These are phyloP conservation scores for Halenospora varia DNA, from an alignment of 495 filamentous ascomycete genomes.

Conservation along the genomic window DNA sequence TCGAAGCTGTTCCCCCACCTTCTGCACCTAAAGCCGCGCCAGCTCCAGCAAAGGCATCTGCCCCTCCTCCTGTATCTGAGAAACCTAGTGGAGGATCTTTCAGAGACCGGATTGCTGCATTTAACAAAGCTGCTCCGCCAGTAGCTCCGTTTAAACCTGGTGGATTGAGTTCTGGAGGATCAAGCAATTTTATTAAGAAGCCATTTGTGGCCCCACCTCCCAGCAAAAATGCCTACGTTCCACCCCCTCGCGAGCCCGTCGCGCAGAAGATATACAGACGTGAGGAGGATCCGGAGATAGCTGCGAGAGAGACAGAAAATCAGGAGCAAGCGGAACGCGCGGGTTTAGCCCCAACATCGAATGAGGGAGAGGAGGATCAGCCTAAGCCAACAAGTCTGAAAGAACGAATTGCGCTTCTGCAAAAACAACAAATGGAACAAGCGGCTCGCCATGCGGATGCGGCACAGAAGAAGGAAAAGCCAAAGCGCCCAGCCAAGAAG, in stretches of 20 bases:
- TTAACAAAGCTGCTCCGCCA: slow-evolving; percentile 86
- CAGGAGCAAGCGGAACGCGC: slow-evolving; percentile 54
- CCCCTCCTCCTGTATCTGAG: slow-evolving; percentile 65
- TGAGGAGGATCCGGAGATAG: slow-evolving; percentile 84
- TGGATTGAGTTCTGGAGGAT: slow-evolving; percentile 48
- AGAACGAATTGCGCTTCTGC: slow-evolving; percentile 87
- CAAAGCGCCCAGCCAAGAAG: slow-evolving; percentile 76
- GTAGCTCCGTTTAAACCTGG: slow-evolving; percentile 82
- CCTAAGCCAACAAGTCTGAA: slow-evolving; percentile 91
- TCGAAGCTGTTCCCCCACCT: slow-evolving; percentile 17
- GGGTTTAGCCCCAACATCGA: slow-evolving; percentile 44
- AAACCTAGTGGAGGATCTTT: slow-evolving; percentile 79
- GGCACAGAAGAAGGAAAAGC: slow-evolving; percentile 82
- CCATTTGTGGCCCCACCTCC: slow-evolving; percentile 97
- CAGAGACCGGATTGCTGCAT: slow-evolving; percentile 91
- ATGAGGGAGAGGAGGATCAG: slow-evolving; percentile 68
- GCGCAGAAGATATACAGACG: slow-evolving; percentile 76
- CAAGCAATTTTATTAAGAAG: slow-evolving; percentile 83
- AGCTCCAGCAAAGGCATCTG: slow-evolving; percentile 30
- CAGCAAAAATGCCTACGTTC: slow-evolving; percentile 87
- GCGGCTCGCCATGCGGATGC: slow-evolving; percentile 75
- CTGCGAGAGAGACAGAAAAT: slow-evolving; percentile 56
- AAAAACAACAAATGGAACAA: slow-evolving; percentile 90
- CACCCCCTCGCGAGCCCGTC: slow-evolving; percentile 59
- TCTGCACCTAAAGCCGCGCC: slow-evolving; percentile 45